Conservation (phyloP, 2,329 filamentous ascomycete species). For the Monosporascus sp. region DNA sequence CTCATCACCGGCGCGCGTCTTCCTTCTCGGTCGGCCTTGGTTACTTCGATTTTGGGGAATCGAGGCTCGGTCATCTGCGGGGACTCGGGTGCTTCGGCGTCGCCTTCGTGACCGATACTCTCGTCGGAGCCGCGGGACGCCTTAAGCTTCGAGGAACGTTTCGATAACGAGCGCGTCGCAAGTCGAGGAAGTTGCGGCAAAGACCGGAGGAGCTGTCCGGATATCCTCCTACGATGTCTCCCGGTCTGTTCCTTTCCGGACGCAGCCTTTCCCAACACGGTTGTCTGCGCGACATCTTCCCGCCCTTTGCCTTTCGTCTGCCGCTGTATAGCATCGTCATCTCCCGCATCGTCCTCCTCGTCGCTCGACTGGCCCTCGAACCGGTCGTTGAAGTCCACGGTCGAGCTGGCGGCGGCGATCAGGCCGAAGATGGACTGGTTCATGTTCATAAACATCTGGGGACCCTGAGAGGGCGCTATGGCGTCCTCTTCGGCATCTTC, state of each 20-base stretch:
- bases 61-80: constrained; percentile 3
- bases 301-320: constrained; percentile 16
- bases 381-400: constrained; percentile 72
- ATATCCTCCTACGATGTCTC: constrained; percentile 54
- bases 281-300: constrained; percentile 25
- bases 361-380: constrained; percentile 78
- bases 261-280: constrained; percentile 23
- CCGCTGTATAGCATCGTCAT: constrained; percentile 15
- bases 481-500: constrained; percentile 47
- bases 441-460: constrained; percentile 63
- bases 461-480: constrained; percentile 35
- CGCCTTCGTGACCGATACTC: constrained; percentile 16
- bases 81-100: constrained; percentile 11
- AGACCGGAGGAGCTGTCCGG: constrained; percentile 61
- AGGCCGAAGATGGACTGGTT: constrained; percentile 93
- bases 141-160: constrained; percentile 33
- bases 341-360: constrained; percentile 62
- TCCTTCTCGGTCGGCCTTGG: constrained; percentile 29
- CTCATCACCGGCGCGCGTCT: constrained; percentile 68
- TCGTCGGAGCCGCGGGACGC: constrained; percentile 31
- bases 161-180: constrained; percentile 32
- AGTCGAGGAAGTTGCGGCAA: constrained; percentile 54
- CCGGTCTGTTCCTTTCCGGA: constrained; percentile 32
- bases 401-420: constrained; percentile 81
- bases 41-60: constrained; percentile 23